These are phyloP conservation scores for Wallemia hederae DNA, from an alignment of 1,284 basidiomycete genomes.

Conservation along the genomic window DNA sequence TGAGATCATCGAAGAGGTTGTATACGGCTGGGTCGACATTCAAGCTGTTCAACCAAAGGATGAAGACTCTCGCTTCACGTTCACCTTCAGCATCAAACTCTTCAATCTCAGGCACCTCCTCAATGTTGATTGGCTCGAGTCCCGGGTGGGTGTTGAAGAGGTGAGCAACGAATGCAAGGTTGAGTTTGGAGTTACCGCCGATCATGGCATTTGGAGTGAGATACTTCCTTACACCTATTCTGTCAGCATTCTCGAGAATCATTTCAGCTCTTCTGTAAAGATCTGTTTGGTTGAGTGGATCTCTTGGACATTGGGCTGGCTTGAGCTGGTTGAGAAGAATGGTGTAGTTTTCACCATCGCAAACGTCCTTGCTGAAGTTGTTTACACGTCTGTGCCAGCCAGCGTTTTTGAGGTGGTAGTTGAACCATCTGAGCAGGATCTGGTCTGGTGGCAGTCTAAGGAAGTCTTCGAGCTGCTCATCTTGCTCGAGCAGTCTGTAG, in stretches of 20 bases:
- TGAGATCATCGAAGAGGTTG: constrained; percentile 86
- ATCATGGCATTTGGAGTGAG: constrained; percentile 72
- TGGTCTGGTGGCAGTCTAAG: constrained; percentile 82
- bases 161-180: constrained; percentile 93
- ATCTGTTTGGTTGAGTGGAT: constrained; percentile 62
- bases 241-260: constrained; percentile 65
- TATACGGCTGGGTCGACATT: constrained; percentile 87
- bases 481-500: constrained; percentile 82
- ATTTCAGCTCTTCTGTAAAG: constrained; percentile 59
- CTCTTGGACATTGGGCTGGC: constrained; percentile 70
- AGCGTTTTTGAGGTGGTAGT: constrained; percentile 88
- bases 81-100: constrained; percentile 98
- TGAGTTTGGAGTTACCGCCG: constrained; percentile 85
- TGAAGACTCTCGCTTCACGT: constrained; percentile 88
- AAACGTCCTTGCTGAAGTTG: constrained; percentile 88
- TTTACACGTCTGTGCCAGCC: constrained; percentile 76
- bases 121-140: constrained; percentile 68
- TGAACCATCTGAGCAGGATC: constrained; percentile 90
- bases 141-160: constrained; percentile 95
- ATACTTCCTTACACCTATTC: constrained; percentile 85
- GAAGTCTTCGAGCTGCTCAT: constrained; percentile 84
- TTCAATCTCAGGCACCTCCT: constrained; percentile 44
- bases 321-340: constrained; percentile 82
- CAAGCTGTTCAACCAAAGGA: constrained; percentile 86
- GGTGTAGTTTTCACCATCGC: constrained; percentile 91